Conservation (phyloP, 2,329 filamentous ascomycete genomes). For the Microsporum audouinii region DNA sequence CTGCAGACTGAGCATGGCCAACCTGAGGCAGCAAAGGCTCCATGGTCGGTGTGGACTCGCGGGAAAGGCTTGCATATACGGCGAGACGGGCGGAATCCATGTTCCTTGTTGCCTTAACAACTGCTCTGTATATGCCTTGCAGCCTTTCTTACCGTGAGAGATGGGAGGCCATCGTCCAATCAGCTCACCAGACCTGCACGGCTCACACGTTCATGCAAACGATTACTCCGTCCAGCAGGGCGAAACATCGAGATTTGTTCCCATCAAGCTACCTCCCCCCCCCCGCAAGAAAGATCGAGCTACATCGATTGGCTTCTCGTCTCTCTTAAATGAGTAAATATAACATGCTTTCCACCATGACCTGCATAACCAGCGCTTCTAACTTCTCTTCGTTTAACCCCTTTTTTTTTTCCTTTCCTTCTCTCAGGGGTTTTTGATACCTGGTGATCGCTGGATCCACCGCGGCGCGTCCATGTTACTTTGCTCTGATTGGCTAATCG, state of each 20-base stretch:
- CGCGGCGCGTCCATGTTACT: neutral
- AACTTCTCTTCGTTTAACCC: neutral
- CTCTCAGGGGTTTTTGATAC: neutral
- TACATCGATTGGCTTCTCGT: neutral
- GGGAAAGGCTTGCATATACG: constrained; percentile 1
- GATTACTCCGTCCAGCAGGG: neutral
- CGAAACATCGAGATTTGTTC: neutral
- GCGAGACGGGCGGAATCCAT: neutral
- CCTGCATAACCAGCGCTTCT: neutral
- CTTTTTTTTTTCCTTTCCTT: neutral
- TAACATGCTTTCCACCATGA: neutral
- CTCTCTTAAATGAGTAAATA: neutral
- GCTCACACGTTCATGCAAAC: neutral
- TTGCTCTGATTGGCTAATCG: neutral
- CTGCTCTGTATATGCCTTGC: neutral
- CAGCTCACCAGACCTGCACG: neutral
- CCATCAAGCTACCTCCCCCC: neutral
- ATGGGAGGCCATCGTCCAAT: neutral
- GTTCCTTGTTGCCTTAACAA: neutral
- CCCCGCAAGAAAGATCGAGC: neutral
- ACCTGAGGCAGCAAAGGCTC: neutral
- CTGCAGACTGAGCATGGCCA: neutral
- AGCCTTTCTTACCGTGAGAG: neutral
- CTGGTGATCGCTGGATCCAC: neutral
- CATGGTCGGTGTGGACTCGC: neutral